Conservation (phyloP, 2,329 filamentous ascomycete genomes). For the Fusarium floridanum region DNA sequence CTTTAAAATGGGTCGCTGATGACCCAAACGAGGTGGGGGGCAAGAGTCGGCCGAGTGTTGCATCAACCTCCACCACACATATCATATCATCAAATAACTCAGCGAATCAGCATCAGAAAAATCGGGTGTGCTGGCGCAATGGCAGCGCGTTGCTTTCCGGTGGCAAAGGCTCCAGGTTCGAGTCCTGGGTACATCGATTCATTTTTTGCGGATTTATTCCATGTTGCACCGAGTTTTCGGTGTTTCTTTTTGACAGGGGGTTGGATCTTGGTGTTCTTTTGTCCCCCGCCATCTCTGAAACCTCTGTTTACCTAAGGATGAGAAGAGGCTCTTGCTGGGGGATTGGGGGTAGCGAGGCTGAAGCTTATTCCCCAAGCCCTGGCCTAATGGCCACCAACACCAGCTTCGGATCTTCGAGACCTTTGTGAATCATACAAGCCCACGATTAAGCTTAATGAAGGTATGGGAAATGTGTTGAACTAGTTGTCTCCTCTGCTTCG, state of each 20-base stretch:
- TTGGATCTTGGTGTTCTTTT: not conserved
- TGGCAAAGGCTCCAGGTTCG: constrained; percentile 54
- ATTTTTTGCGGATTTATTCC: not conserved
- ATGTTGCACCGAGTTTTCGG: not conserved
- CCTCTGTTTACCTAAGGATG: not conserved
- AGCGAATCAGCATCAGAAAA: not conserved
- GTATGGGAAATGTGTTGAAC: not conserved
- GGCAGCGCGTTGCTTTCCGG: constrained; percentile 51
- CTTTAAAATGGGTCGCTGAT: not conserved
- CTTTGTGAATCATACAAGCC: not conserved
- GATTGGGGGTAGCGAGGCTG: not conserved
- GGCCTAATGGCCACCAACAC: not conserved
- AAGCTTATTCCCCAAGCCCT: not conserved
- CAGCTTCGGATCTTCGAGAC: not conserved
- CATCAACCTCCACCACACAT: not conserved
- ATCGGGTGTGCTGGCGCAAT: constrained; percentile 42
- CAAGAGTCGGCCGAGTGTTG: not conserved
- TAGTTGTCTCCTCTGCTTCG: no score
- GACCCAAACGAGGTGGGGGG: not conserved
- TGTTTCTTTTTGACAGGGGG: not conserved
- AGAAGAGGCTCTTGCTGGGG: not conserved
- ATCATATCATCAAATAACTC: not conserved
- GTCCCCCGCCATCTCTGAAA: not conserved
- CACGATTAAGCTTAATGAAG: not conserved
- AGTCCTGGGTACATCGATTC: constrained; percentile 47